These are phyloP conservation scores for Geotrichum aggregatum DNA, from an alignment of 1,139 yeast genomes.

Conservation along the genomic window DNA sequence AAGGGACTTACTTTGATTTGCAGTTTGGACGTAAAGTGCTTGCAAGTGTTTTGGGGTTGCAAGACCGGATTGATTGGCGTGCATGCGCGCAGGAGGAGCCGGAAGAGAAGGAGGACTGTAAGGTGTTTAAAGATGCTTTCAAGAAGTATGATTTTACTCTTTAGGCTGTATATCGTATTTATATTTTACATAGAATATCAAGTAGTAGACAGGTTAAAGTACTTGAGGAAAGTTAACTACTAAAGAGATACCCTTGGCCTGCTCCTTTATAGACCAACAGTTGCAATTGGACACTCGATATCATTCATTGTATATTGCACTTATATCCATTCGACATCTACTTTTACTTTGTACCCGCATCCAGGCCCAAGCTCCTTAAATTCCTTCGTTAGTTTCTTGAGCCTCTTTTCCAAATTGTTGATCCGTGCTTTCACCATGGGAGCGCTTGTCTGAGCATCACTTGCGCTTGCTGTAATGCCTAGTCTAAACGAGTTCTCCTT, in stretches of 20 bases:
- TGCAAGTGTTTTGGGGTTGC: conserved; percentile 55
- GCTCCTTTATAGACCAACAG: too few species aligned
- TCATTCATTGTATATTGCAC: neutral
- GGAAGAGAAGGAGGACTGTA: conserved; percentile 59
- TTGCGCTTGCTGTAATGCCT: conserved; percentile 26
- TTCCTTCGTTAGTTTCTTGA: conserved; percentile 33
- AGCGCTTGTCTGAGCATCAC: conserved; percentile 31
- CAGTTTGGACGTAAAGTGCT: conserved; percentile 78
- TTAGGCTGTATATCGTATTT: conserved; percentile 3
- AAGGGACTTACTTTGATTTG: conserved; percentile 47
- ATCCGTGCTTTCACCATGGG: conserved; percentile 32
- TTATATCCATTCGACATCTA: conserved; percentile 29
- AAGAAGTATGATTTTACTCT: conserved; percentile 45
- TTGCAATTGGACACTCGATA: too few species aligned
- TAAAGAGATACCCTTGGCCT: too few species aligned
- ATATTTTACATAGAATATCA: too few species aligned
- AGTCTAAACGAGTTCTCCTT: conserved; percentile 29
- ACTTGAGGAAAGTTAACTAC: too few species aligned
- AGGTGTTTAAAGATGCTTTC: conserved; percentile 51
- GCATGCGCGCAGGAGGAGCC: conserved; percentile 58
- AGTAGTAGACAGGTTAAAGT: too few species aligned
- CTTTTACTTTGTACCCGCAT: conserved; percentile 26
- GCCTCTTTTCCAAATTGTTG: conserved; percentile 32
- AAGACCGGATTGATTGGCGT: conserved; percentile 64
- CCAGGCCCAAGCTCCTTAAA: conserved; percentile 32